These are phyloP conservation scores for Hydnum rufescens DNA, from an alignment of 768 basidiomycete species.

Conservation along the genomic window DNA sequence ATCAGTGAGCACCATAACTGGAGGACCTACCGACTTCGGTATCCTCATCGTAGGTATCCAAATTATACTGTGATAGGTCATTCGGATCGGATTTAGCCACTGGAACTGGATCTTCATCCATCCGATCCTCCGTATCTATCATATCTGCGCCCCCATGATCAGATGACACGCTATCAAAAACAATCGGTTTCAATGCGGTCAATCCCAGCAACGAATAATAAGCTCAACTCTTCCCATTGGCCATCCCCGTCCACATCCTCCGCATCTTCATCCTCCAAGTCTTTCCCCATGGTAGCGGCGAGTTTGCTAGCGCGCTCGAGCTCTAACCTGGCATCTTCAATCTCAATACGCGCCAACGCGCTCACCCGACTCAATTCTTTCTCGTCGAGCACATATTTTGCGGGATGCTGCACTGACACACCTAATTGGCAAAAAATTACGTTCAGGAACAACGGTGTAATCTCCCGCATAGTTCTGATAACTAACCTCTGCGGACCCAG, in stretches of 20 bases:
- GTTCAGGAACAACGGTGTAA: constrained; percentile 36
- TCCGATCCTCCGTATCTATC: constrained; percentile 33
- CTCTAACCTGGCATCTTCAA: constrained; percentile 78
- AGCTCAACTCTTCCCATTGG: constrained; percentile 77
- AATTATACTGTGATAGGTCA: constrained; percentile 69
- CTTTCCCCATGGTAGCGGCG: constrained; percentile 47
- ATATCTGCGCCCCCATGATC: constrained; percentile 11
- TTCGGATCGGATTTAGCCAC: constrained; percentile 23
- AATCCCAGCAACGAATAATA: neutral
- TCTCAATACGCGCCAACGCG: constrained; percentile 63
- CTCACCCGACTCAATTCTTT: constrained; percentile 79
- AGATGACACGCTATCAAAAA: neutral
- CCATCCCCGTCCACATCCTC: constrained; percentile 33
- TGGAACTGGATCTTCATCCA: constrained; percentile 36
- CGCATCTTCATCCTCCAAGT: constrained; percentile 43
- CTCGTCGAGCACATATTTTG: constrained; percentile 80
- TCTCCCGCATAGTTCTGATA: too few relatives aligned
- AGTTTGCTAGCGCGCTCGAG: constrained; percentile 64
- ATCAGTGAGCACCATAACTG: neutral
- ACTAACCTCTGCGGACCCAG: neutral
- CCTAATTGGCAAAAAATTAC: constrained; percentile 32
- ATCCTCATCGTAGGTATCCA: constrained; percentile 77
- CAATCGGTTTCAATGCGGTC: neutral
- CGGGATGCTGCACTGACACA: constrained; percentile 48
- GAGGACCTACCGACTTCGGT: constrained; percentile 14